These are phyloP conservation scores for Fusarium temperatum DNA, from an alignment of 2,329 filamentous ascomycete species.

Conservation along the genomic window DNA sequence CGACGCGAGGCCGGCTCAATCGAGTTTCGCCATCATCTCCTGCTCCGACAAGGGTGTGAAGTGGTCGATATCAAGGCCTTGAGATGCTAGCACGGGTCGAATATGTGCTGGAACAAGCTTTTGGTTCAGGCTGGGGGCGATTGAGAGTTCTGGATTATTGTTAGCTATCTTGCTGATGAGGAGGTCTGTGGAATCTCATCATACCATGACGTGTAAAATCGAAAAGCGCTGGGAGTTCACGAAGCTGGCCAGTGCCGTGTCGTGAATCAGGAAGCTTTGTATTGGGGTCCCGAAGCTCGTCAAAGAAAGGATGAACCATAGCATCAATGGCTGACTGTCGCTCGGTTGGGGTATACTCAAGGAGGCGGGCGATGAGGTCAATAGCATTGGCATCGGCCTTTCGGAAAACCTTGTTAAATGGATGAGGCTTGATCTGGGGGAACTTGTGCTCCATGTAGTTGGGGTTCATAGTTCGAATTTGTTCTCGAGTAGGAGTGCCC, in stretches of 20 bases:
- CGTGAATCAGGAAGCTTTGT: constrained; percentile 94
- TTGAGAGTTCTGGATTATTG: constrained; percentile 82
- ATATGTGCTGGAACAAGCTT: constrained; percentile 88
- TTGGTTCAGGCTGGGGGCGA: constrained; percentile 85
- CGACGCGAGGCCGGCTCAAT: constrained; percentile 67
- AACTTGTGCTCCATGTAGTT: constrained; percentile 99
- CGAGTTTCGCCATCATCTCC: constrained; percentile 97
- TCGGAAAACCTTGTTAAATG: constrained; percentile 98
- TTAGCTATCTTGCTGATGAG: constrained; percentile 16
- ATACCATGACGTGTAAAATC: constrained; percentile 94
- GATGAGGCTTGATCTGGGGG: constrained; percentile 98
- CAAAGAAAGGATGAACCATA: constrained; percentile 98
- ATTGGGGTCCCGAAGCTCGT: constrained; percentile 90
- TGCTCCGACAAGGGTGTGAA: constrained; percentile 91
- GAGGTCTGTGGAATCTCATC: constrained; percentile 43
- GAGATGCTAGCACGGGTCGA: constrained; percentile 75
- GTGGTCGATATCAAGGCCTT: constrained; percentile 91
- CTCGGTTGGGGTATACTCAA: constrained; percentile 98
- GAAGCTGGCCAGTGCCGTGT: constrained; percentile 80
- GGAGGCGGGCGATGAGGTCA: constrained; percentile 89
- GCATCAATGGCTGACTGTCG: constrained; percentile 92
- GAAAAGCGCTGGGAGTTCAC: constrained; percentile 88
- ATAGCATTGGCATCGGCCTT: constrained; percentile 94
- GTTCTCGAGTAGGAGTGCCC: constrained; percentile 94
- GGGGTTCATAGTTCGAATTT: constrained; percentile 99